Evolutionary conservation across 169 alveolate genomes (phyloP).

Genomic region (Perkinsus olseni): DNA sequence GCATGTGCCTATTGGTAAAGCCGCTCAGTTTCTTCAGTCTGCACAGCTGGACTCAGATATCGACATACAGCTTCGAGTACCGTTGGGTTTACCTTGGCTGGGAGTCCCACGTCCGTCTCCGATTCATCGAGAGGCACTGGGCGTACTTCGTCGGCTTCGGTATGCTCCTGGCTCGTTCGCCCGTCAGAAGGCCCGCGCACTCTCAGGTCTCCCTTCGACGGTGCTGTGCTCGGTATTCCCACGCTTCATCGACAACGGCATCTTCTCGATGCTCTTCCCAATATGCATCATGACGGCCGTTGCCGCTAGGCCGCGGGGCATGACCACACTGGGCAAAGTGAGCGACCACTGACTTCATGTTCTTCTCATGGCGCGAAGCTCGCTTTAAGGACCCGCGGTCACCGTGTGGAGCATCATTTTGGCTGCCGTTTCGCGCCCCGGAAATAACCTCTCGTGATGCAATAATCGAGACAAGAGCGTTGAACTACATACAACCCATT

Average conservation of each 20-base stretch:
- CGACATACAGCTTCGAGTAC: conserved; percentile 12
- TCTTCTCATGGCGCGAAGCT: no score
- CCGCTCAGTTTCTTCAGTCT: background rate
- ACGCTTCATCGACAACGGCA: conserved; percentile 11
- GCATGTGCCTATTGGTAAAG: background rate
- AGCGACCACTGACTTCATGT: background rate
- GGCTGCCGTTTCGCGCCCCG: no score
- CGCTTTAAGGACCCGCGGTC: no score
- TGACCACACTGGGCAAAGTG: background rate
- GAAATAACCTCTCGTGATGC: no score
- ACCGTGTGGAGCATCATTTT: no score
- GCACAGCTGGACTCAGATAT: background rate
- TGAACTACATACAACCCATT: no score
- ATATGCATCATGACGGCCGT: conserved; percentile 4
- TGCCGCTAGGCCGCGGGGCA: background rate
- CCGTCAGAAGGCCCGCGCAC: no score
- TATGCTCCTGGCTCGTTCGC: background rate
- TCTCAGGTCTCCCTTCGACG: background rate
- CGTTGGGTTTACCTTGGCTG: conserved; percentile 17
- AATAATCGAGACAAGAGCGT: no score
- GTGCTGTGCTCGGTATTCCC: background rate
- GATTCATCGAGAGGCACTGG: conserved; percentile 1
- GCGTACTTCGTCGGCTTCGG: conserved; percentile 13
- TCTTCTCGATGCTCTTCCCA: conserved; percentile 11
- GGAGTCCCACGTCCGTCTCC: background rate